phyloP scores from a whole-genome alignment of 257 asterid genomes.

The Solanum sejunctum region DNA sequence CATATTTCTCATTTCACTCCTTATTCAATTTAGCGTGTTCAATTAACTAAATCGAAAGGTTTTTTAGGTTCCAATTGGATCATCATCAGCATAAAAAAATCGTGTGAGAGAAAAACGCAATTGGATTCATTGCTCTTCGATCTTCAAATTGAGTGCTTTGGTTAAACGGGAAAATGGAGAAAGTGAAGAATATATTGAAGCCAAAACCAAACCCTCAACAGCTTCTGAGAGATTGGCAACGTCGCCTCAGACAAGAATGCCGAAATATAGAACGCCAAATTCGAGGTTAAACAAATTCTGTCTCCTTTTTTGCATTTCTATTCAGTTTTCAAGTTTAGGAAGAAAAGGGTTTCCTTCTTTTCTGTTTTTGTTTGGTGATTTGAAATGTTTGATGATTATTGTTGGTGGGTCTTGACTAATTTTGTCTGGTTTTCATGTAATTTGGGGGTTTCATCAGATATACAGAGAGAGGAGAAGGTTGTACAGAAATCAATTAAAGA shows the following conservation, averaged over 20 bases:
- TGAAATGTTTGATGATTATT: background rate
- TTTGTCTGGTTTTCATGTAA: background rate
- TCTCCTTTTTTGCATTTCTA: background rate
- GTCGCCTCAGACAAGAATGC: conserved; percentile 90
- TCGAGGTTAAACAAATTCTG: conserved; percentile 38
- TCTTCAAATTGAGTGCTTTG: background rate
- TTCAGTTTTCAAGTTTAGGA: background rate
- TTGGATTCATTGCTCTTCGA: background rate
- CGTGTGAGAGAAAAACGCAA: background rate
- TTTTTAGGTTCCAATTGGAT: background rate
- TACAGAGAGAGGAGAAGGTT: conserved; percentile 85
- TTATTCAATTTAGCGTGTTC: background rate
- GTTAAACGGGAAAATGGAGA: conserved; percentile 32
- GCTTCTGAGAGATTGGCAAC: conserved; percentile 88
- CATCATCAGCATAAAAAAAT: background rate
- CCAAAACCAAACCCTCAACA: conserved; percentile 90
- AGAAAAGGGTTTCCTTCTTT: background rate
- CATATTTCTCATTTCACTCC: background rate
- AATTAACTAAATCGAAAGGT: background rate
- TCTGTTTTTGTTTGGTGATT: background rate
- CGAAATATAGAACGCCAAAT: conserved; percentile 92
- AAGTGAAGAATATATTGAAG: conserved; percentile 59
- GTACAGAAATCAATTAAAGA: conserved; percentile 95
- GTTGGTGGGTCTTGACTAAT: background rate
- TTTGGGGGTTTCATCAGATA: conserved; percentile 37